These are phyloP conservation scores for Rhamnella rubrinervis DNA, from an alignment of 331 rosid genomes.

Conservation along the genomic window DNA sequence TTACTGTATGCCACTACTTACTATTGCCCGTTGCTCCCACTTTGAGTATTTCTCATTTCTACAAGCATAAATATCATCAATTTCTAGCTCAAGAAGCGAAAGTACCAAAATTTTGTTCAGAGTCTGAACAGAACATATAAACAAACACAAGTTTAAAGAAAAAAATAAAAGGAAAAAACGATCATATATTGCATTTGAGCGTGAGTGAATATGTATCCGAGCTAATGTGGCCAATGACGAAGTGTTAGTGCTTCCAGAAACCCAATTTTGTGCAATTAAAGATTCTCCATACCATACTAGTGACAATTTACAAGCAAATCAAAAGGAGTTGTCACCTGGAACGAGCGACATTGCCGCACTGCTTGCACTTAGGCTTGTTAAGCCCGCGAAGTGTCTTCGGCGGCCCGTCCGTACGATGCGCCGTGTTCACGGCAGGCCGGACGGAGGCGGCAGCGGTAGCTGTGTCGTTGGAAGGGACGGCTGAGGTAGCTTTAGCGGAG, in stretches of 20 bases:
- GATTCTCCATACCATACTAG: neutral
- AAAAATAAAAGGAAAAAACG: neutral
- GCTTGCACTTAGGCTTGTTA: conserved; percentile 75
- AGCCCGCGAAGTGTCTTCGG: conserved; percentile 93
- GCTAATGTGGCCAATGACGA: neutral
- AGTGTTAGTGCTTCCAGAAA: conserved; percentile 10
- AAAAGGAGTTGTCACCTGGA: conserved; percentile 45
- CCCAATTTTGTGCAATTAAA: conserved; percentile 6
- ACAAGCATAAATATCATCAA: neutral
- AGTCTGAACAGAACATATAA: no score
- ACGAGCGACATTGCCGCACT: conserved; percentile 89
- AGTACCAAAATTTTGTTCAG: no score
- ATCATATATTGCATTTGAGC: no score
- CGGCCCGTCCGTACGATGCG: conserved; percentile 53
- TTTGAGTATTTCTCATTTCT: no score
- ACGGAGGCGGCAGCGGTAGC: conserved; percentile 17
- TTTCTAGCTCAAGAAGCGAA: neutral
- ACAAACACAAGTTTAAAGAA: neutral
- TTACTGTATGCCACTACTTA: neutral
- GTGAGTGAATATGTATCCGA: no score
- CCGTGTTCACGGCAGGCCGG: conserved; percentile 20
- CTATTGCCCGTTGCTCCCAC: neutral
- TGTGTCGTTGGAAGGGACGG: conserved; percentile 17
- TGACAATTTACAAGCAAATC: neutral
- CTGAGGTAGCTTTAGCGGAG: neutral